phyloP scores from a whole-genome alignment of 2,329 filamentous ascomycete genomes.

The Plenodomus biglobosus region DNA sequence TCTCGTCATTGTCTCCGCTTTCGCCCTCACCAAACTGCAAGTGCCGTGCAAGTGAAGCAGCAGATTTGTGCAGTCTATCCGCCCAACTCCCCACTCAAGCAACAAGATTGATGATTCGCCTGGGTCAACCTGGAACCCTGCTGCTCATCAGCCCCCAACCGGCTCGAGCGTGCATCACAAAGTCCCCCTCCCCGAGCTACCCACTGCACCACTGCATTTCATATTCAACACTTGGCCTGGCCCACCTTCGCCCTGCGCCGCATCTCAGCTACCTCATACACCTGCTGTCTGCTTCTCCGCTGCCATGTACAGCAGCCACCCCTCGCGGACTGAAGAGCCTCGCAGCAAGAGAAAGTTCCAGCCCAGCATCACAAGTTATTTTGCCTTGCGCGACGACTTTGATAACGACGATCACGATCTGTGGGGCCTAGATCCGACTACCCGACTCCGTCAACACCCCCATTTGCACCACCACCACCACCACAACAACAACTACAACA shows the following conservation, averaged over 20 bases:
- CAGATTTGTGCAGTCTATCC: slow-evolving; percentile 15
- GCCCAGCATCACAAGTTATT: slow-evolving; percentile 50
- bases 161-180: slow-evolving; percentile 24
- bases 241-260: background rate
- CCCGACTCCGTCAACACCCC: slow-evolving; percentile 13
- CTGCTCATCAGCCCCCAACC: slow-evolving; percentile 12
- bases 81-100: slow-evolving; percentile 15
- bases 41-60: background rate
- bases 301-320: background rate
- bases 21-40: background rate
- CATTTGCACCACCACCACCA: slow-evolving; percentile 18
- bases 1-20: background rate
- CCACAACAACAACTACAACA: too few species aligned
- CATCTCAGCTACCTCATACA: slow-evolving; percentile 12
- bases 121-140: slow-evolving; percentile 16
- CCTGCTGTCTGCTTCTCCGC: slow-evolving; percentile 2
- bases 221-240: background rate
- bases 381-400: slow-evolving; percentile 31
- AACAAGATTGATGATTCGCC: slow-evolving; percentile 24
- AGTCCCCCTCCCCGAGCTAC: slow-evolving; percentile 14
- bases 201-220: background rate
- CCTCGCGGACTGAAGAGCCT: slow-evolving; percentile 28
- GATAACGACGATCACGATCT: slow-evolving; percentile 23
- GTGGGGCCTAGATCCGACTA: slow-evolving; percentile 33
- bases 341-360: slow-evolving; percentile 49